These are phyloP conservation scores for Trichoderma afroharzianum DNA, from an alignment of 2,329 filamentous ascomycete species.

Conservation along the genomic window DNA sequence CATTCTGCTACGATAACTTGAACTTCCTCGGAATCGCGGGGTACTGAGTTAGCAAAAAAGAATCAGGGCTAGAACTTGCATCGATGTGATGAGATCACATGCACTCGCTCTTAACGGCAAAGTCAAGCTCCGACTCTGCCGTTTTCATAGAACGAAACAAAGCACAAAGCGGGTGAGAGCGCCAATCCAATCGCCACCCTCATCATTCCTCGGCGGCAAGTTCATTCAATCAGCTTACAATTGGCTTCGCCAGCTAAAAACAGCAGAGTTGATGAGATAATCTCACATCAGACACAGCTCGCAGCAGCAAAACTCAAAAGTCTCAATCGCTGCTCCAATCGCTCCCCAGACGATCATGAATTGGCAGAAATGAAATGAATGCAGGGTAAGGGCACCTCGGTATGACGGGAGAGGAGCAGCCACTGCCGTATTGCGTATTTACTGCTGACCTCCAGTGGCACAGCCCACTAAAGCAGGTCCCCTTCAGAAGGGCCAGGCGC, in stretches of 20 bases:
- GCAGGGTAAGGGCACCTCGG: background rate
- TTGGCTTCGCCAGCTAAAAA: background rate
- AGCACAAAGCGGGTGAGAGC: background rate
- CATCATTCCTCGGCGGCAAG: background rate
- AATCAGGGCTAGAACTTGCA: constrained; percentile 17
- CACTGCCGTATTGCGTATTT: background rate
- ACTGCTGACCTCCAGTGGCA: constrained; percentile 10
- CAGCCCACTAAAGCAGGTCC: constrained; percentile 11
- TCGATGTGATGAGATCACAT: background rate
- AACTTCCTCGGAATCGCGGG: background rate
- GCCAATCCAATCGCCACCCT: constrained; percentile 6
- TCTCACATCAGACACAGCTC: constrained; percentile 12
- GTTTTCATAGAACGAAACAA: background rate
- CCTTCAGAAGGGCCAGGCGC: constrained; percentile 6
- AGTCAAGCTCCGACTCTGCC: background rate
- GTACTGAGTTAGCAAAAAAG: background rate
- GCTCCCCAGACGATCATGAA: background rate
- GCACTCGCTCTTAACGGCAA: background rate
- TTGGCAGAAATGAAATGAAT: background rate
- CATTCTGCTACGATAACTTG: background rate
- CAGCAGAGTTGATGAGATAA: constrained; percentile 8
- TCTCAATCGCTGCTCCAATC: background rate
- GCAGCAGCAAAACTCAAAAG: constrained; percentile 2
- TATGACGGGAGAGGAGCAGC: background rate
- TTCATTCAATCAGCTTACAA: constrained; percentile 7